These are phyloP conservation scores for Salix exigua DNA, from an alignment of 345 rosid genomes.

Conservation along the genomic window DNA sequence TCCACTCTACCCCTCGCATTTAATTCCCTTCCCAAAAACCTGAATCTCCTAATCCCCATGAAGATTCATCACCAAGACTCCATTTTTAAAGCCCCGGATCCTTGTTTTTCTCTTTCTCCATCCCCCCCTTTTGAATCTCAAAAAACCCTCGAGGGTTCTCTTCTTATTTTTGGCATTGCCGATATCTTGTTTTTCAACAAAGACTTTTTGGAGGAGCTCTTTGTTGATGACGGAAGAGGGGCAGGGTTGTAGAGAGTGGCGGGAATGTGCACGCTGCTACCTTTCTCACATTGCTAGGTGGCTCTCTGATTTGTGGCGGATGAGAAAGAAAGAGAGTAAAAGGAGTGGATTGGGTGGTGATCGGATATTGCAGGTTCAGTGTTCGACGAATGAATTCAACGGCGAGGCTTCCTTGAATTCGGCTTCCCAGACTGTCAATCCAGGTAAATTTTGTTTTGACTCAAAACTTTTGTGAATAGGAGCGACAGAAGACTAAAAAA, in stretches of 20 bases:
- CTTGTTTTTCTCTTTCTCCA: background rate
- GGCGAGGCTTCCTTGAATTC: constrained; percentile 1
- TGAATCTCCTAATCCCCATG: constrained; percentile 6
- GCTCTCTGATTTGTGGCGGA: constrained; percentile 20
- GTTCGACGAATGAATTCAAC: constrained; percentile 11
- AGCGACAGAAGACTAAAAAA: background rate
- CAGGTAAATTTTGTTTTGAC: background rate
- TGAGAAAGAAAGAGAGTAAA: constrained; percentile 9
- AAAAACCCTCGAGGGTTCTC: constrained; percentile 3
- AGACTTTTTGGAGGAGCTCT: background rate
- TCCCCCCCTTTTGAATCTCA: background rate
- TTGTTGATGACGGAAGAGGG: background rate
- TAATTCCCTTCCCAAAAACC: constrained; percentile 6
- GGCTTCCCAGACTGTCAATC: background rate
- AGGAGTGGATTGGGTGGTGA: background rate
- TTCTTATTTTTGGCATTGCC: constrained; percentile 21
- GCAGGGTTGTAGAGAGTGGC: background rate
- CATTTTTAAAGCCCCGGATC: background rate
- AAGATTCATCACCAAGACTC: background rate
- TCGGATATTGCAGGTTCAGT: background rate
- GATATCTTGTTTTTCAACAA: constrained; percentile 22
- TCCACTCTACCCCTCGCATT: constrained; percentile 10
- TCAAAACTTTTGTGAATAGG: background rate
- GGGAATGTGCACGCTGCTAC: background rate
- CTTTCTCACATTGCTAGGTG: constrained; percentile 20